Base-by-base conservation (phyloP, 331 rosid species). In the Telfairia occidentalis region DNA sequence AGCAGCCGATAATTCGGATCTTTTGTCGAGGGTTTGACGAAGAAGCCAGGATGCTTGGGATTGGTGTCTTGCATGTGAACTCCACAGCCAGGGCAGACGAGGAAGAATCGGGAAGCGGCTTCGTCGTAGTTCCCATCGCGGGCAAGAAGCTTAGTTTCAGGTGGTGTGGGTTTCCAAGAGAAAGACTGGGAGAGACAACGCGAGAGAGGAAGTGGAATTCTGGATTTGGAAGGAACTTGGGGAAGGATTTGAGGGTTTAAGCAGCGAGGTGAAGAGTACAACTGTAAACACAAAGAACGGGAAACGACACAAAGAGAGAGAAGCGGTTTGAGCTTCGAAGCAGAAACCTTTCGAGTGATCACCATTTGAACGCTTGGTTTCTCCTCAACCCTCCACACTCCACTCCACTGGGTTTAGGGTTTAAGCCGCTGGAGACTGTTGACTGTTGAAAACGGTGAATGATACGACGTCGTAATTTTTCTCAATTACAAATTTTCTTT, bases 91-190 rank as follows among this genome's bases (percentile, higher is more conserved):
- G 89, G 92, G 85, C 97, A 94, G 52, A 91, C 88, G 42, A 12
- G 71, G 75, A 73, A 70, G 54, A 80, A 74, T 50, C 46, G 76
- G 76, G 91, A 65, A 63, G 73, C 37, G 40, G 82, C 52, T 79
- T 87, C 98, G 53, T 88, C 91, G 30, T 76, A 94, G 79, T 94
- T 94, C 29, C 98, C 98, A 13, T 94, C 98, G 9, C 96, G 97
- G 53, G 80, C 77, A 60, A 90, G 85, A 16, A 82, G 71, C 12
- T 83, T 73, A 4, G 79, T 21, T 16, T 15, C 16, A 15, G 86
- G 63, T 15, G 26, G 9, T 4, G 77, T n/a, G 63, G 76, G 75
- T 34, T 38, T 82, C 7, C 86, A 75, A 58, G 87, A 78, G 76
- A 73, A 83, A 59, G 30, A 59, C 11, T 11, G 34, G 74, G 4